phyloP scores from a whole-genome alignment of 768 basidiomycete genomes.

The Phallus indusiatus region DNA sequence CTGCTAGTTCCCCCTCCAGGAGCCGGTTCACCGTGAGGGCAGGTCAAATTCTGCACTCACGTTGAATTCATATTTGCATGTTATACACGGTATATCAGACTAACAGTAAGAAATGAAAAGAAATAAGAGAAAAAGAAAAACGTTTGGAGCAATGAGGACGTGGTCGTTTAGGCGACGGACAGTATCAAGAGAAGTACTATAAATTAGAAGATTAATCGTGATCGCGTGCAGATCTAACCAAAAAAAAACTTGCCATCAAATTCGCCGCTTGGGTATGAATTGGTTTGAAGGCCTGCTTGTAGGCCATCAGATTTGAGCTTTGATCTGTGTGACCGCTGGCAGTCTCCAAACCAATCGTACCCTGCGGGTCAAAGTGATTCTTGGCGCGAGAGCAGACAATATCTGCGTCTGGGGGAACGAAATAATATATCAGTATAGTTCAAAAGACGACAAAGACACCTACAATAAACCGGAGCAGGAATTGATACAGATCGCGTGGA shows the following conservation, averaged over 20 bases:
- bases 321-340: constrained; percentile 38
- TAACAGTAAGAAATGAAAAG: too few relatives aligned
- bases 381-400: constrained; percentile 69
- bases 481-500: constrained; percentile 77
- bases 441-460: constrained; percentile 16
- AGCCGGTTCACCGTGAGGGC: background rate
- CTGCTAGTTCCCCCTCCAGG: background rate
- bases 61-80: background rate
- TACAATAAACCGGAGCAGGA: constrained; percentile 76
- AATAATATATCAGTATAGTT: background rate
- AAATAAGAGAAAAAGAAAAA: background rate
- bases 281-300: constrained; percentile 44
- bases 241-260: constrained; percentile 29
- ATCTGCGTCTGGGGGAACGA: constrained; percentile 53
- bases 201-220: background rate
- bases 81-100: background rate
- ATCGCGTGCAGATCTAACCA: background rate
- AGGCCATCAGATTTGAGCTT: constrained; percentile 35
- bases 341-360: constrained; percentile 48
- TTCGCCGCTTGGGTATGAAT: constrained; percentile 40
- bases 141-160: too few relatives aligned
- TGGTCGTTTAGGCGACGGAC: background rate
- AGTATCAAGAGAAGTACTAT: background rate
- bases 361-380: constrained; percentile 66
- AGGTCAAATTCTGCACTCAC: background rate